Evolutionary conservation across 2,329 filamentous ascomycete species (phyloP).

Genomic region (Ramularia collo-cygni): DNA sequence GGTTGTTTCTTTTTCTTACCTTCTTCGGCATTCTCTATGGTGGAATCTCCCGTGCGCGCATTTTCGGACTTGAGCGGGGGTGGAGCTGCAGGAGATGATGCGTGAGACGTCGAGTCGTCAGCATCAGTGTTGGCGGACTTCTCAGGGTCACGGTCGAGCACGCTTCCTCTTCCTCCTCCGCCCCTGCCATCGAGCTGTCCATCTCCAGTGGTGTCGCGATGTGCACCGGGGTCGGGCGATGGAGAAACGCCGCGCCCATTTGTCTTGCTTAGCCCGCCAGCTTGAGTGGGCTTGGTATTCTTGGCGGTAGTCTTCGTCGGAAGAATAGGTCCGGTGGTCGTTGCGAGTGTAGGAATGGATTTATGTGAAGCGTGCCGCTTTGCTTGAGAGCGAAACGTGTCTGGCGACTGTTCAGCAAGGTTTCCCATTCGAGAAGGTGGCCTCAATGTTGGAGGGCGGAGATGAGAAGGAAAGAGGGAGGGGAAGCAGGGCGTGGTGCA

Average conservation of each 20-base stretch:
- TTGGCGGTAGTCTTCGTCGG: conserved; percentile 20
- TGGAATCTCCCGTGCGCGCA: conserved; percentile 47
- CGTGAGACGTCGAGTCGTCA: conserved; percentile 16
- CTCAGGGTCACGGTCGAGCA: conserved; percentile 18
- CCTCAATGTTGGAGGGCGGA: conserved; percentile 5
- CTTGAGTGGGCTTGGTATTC: conserved; percentile 19
- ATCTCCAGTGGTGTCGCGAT: conserved; percentile 15
- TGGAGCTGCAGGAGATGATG: conserved; percentile 30
- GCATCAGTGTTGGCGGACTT: conserved; percentile 19
- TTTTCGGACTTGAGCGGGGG: conserved; percentile 40
- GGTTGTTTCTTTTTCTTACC: conserved; percentile 34
- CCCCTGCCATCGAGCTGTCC: conserved; percentile 27
- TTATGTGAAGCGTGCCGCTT: conserved; percentile 32
- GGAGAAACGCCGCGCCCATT: conserved; percentile 22
- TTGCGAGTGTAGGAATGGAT: conserved; percentile 12
- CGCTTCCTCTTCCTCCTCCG: conserved; percentile 9
- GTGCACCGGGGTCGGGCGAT: conserved; percentile 14
- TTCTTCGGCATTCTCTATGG: conserved; percentile 38
- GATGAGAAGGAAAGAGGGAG: conserved; percentile 1
- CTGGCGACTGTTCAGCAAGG: conserved; percentile 45
- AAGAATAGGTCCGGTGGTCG: conserved; percentile 27
- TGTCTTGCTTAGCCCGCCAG: conserved; percentile 28
- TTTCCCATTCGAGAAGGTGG: conserved; percentile 45
- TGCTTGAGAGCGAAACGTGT: conserved; percentile 46
- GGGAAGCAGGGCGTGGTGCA: conserved; percentile 1